phyloP scores from a whole-genome alignment of 805 yeast species.

The Kurtzmaniella fragi region DNA sequence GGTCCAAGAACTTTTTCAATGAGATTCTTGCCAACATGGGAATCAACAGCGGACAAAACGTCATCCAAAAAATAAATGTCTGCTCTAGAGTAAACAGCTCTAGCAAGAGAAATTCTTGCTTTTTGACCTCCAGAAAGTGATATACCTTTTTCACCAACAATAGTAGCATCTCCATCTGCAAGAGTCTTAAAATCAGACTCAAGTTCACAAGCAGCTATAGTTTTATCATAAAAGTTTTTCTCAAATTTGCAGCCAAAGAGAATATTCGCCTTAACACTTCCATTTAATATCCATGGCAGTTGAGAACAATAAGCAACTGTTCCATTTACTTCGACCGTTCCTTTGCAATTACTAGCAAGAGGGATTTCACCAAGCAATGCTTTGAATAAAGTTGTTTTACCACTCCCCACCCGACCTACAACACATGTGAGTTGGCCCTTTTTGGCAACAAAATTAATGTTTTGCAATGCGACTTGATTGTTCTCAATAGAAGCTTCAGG shows the following conservation, averaged over 20 bases:
- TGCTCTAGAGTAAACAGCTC: slow-evolving; percentile 38
- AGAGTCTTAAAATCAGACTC: slow-evolving; percentile 27
- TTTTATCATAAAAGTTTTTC: slow-evolving; percentile 23
- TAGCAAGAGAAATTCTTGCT: slow-evolving; percentile 36
- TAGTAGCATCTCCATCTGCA: slow-evolving; percentile 38
- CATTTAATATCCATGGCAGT: slow-evolving; percentile 37
- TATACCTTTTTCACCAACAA: slow-evolving; percentile 40
- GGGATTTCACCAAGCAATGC: slow-evolving; percentile 31
- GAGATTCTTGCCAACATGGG: slow-evolving; percentile 37
- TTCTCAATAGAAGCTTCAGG: slow-evolving; percentile 6
- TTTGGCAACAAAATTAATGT: slow-evolving; percentile 27
- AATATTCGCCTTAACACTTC: slow-evolving; percentile 35
- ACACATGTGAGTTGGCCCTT: slow-evolving; percentile 34
- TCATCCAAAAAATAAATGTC: slow-evolving; percentile 37
- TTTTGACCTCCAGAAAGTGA: slow-evolving; percentile 41
- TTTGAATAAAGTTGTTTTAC: slow-evolving; percentile 33
- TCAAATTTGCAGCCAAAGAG: slow-evolving; percentile 32
- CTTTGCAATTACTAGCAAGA: slow-evolving; percentile 12
- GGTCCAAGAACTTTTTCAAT: slow-evolving; percentile 26
- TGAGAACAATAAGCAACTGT: slow-evolving; percentile 37
- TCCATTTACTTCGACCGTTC: slow-evolving; percentile 22
- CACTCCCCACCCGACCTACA: slow-evolving; percentile 39
- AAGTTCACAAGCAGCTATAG: slow-evolving; percentile 35
- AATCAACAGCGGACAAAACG: slow-evolving; percentile 39
- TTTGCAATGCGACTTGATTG: slow-evolving; percentile 20